Percentiles rank a stretch among this genome's conserved stretches.
Evolutionary conservation across 164 flowering plant species (phyloP).

Genomic region (Nelumbo lutea): DNA sequence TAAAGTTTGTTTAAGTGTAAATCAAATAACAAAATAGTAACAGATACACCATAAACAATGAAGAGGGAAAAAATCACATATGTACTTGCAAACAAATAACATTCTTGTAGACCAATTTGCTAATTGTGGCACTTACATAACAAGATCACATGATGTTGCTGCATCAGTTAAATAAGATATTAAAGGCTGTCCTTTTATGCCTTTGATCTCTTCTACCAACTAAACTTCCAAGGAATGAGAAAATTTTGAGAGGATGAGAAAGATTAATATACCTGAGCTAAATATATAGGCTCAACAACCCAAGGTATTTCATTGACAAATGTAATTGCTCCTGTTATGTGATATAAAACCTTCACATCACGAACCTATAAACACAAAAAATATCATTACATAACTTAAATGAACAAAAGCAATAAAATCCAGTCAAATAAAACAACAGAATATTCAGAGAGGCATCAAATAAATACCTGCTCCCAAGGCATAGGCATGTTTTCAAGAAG

Average conservation of each 20-base stretch:
- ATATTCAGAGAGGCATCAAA: background rate
- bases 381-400: background rate
- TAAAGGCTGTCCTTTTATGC: no score
- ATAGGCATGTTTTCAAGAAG: constrained; percentile 99
- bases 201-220: no score
- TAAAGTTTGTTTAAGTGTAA: constrained; percentile 6
- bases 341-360: constrained; percentile 94
- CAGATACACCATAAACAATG: no score
- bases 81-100: no score
- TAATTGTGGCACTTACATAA: no score
- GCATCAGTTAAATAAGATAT: no score
- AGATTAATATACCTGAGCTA: constrained; percentile 71
- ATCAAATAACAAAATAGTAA: background rate
- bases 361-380: constrained; percentile 53
- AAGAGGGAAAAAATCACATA: no score
- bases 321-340: constrained; percentile 97
- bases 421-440: background rate
- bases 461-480: constrained; percentile 97
- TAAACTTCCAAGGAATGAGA: no score
- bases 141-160: no score
- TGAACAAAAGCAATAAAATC: background rate
- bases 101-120: no score
- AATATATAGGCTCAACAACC: constrained; percentile 98
- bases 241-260: no score
- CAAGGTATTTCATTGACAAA: constrained; percentile 99